Percentiles rank a stretch among this genome's conserved stretches.
Evolutionary conservation across 2,329 filamentous ascomycete genomes (phyloP).

Genomic region (Penicillium sp.): DNA sequence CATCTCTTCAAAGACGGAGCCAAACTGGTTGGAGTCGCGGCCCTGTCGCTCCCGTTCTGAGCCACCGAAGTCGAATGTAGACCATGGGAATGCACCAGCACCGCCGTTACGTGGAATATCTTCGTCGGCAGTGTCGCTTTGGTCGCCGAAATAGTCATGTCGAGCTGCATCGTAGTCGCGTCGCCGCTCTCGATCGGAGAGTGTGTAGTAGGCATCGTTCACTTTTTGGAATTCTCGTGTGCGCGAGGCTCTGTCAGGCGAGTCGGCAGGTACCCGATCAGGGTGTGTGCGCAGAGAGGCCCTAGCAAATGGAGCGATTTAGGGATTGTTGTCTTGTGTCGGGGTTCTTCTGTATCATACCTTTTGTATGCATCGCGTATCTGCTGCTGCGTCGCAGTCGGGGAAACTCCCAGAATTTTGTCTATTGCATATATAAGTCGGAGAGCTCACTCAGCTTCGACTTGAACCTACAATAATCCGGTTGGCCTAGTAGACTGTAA

Average conservation of each 20-base stretch:
- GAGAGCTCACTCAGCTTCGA: constrained; percentile 4
- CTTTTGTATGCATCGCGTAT: constrained; percentile 94
- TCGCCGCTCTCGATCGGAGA: constrained; percentile 73
- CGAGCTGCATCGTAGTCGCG: constrained; percentile 80
- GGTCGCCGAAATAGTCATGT: constrained; percentile 49
- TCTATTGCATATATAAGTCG: constrained; percentile 46
- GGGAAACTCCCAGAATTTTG: constrained; percentile 66
- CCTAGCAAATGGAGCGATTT: constrained; percentile 40
- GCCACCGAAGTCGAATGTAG: constrained; percentile 59
- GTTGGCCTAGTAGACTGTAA: constrained; percentile 20
- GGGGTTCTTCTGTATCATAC: constrained; percentile 37
- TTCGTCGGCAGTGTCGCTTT: constrained; percentile 47
- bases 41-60: constrained; percentile 28
- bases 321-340: constrained; percentile 6
- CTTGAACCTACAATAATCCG: constrained; percentile 39
- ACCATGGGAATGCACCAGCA: constrained; percentile 68
- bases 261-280: constrained; percentile 79
- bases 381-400: constrained; percentile 73
- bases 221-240: constrained; percentile 89
- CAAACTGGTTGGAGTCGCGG: constrained; percentile 70
- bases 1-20: constrained; percentile 87
- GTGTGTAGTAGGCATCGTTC: constrained; percentile 89
- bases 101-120: constrained; percentile 45
- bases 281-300: constrained; percentile 90
- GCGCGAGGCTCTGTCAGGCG: constrained; percentile 73